Conservation (phyloP, 208 protist genomes). For the Wallacemonas sp. region DNA sequence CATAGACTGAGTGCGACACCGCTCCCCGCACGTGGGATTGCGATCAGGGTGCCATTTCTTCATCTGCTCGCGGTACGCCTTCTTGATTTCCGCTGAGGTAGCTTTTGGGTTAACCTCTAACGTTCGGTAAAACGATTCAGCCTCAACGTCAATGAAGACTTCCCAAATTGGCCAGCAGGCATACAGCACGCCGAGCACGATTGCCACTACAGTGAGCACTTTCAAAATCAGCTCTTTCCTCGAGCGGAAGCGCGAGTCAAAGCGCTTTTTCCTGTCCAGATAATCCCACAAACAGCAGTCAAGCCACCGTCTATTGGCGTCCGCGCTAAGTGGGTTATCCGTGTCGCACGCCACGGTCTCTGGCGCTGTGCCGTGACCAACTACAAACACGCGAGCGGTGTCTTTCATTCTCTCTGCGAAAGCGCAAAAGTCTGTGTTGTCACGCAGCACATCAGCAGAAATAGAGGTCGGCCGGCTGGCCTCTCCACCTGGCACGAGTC, state of each 20-base stretch:
- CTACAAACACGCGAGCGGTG: constrained; percentile 18
- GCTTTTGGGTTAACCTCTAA: constrained; percentile 47
- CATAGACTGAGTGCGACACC: constrained; percentile 54
- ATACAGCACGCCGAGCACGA: constrained; percentile 32
- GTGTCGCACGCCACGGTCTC: background rate
- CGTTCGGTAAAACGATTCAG: constrained; percentile 49
- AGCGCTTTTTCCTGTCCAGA: constrained; percentile 48
- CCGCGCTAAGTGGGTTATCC: constrained; percentile 3
- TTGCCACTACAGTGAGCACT: constrained; percentile 17
- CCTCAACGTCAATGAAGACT: constrained; percentile 70
- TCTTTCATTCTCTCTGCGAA: constrained; percentile 27
- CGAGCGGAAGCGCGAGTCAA: constrained; percentile 25
- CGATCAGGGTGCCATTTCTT: constrained; percentile 82
- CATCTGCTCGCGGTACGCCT: constrained; percentile 72
- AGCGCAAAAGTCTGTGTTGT: constrained; percentile 26
- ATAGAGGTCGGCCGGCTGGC: background rate
- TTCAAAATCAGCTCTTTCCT: constrained; percentile 18
- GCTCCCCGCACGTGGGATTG: constrained; percentile 69
- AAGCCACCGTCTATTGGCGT: constrained; percentile 32
- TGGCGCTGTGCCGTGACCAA: constrained; percentile 11
- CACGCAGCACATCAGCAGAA: constrained; percentile 12
- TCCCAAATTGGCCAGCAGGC: constrained; percentile 77
- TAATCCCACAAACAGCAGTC: constrained; percentile 74
- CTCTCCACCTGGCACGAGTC: background rate
- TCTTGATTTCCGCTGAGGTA: constrained; percentile 52